Evolutionary conservation across 345 rosid genomes (phyloP).

Genomic region (Eucalyptus decipiens): DNA sequence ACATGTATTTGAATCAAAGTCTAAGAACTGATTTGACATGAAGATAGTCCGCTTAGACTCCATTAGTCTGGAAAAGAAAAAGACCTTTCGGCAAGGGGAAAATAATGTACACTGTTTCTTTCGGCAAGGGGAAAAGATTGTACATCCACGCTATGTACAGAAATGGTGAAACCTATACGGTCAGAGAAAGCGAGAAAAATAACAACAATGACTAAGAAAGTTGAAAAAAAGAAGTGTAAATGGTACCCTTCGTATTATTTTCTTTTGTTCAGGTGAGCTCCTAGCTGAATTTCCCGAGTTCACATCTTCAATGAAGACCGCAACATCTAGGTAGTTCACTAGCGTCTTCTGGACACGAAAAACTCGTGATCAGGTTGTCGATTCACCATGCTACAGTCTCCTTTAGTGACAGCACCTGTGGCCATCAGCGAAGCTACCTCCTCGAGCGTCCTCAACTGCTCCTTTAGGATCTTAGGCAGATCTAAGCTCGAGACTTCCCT

Average conservation of each 20-base stretch:
- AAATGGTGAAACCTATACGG: background rate
- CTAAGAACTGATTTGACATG: background rate
- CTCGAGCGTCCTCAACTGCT: slow-evolving; percentile 31
- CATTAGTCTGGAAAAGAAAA: background rate
- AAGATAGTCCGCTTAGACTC: background rate
- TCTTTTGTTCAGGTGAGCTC: background rate
- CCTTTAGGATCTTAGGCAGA: slow-evolving; percentile 18
- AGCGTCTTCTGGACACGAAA: slow-evolving; percentile 21
- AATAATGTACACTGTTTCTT: background rate
- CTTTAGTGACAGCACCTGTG: slow-evolving; percentile 33
- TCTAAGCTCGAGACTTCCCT: slow-evolving; percentile 2
- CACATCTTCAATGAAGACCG: background rate
- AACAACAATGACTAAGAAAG: background rate
- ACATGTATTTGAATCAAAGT: background rate
- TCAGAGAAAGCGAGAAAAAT: background rate
- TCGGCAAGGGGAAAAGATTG: background rate
- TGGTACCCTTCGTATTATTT: background rate
- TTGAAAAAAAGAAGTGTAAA: background rate
- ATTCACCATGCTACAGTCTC: slow-evolving; percentile 8
- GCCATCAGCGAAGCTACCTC: slow-evolving; percentile 39
- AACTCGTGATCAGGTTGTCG: slow-evolving; percentile 36
- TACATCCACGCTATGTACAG: background rate
- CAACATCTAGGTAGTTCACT: background rate
- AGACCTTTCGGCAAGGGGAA: background rate
- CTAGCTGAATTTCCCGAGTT: background rate